These are phyloP conservation scores for Gigaspora rosea DNA, from an alignment of 192 early-diverging fungal genomes.

Conservation along the genomic window DNA sequence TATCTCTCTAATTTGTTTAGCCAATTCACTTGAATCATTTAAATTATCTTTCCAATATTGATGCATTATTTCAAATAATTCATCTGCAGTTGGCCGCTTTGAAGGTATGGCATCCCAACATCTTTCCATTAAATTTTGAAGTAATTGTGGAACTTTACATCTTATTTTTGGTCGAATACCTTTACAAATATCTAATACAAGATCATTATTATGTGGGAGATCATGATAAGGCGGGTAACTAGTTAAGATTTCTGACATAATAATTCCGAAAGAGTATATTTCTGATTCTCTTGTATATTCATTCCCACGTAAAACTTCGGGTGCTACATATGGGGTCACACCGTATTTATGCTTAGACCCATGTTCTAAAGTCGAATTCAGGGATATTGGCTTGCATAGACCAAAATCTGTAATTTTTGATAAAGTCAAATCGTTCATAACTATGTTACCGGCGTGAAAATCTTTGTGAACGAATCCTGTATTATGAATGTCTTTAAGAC, in stretches of 20 bases:
- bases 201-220: background rate
- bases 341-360: background rate
- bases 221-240: background rate
- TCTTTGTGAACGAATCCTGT: background rate
- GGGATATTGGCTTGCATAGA: background rate
- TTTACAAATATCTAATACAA: background rate
- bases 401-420: conserved; percentile 2
- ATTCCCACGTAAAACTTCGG: background rate
- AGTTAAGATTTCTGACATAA: background rate
- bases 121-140: background rate
- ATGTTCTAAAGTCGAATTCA: background rate
- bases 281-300: background rate
- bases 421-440: background rate
- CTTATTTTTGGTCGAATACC: background rate
- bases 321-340: background rate
- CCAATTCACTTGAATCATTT: too few species aligned
- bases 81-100: too few species aligned
- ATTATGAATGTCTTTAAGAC: background rate
- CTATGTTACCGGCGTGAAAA: conserved; percentile 5
- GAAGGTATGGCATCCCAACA: background rate
- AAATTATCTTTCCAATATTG: too few species aligned
- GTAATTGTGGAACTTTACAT: background rate
- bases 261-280: background rate
- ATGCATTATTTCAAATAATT: too few species aligned
- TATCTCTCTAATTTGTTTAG: too few species aligned